Evolutionary conservation across 108 stramenopile genomes (phyloP).

Genomic region (Skeletonema potamos): DNA sequence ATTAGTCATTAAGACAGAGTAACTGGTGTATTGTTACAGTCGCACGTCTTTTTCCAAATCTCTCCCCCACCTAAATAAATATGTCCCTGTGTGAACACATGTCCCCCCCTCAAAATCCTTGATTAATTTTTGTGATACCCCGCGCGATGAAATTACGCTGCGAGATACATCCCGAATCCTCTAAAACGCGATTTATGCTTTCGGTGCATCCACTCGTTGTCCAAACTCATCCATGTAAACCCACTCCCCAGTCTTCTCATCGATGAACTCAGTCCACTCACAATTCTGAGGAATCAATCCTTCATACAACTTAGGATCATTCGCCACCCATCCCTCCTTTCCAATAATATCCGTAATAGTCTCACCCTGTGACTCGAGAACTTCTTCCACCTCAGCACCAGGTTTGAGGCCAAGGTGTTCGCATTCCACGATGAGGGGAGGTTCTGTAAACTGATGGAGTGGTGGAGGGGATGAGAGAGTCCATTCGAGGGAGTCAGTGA

Average conservation of each 20-base stretch:
- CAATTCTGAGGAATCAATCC: slow-evolving; percentile 86
- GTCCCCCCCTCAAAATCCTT: not conserved
- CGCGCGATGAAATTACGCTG: no score
- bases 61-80: not conserved
- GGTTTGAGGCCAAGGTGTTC: slow-evolving; percentile 80
- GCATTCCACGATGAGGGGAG: slow-evolving; percentile 94
- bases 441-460: slow-evolving; percentile 97
- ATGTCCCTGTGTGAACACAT: not conserved
- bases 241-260: slow-evolving; percentile 89
- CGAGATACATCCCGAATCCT: not conserved
- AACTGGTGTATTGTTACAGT: not conserved
- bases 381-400: slow-evolving; percentile 85
- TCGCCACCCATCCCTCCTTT: slow-evolving; percentile 82
- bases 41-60: not conserved
- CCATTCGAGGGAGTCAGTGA: slow-evolving; percentile 96
- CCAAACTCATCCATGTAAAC: slow-evolving; percentile 85
- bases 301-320: slow-evolving; percentile 85
- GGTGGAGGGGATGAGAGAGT: slow-evolving; percentile 93
- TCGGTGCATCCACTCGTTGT: slow-evolving; percentile 52
- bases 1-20: not conserved
- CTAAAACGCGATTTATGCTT: not conserved
- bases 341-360: slow-evolving; percentile 85
- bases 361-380: slow-evolving; percentile 78
- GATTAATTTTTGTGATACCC: not conserved
- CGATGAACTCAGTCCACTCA: slow-evolving; percentile 89